These are phyloP conservation scores for Debaryomycetaceae sp. DNA, from an alignment of 1,139 yeast genomes.

Conservation along the genomic window DNA sequence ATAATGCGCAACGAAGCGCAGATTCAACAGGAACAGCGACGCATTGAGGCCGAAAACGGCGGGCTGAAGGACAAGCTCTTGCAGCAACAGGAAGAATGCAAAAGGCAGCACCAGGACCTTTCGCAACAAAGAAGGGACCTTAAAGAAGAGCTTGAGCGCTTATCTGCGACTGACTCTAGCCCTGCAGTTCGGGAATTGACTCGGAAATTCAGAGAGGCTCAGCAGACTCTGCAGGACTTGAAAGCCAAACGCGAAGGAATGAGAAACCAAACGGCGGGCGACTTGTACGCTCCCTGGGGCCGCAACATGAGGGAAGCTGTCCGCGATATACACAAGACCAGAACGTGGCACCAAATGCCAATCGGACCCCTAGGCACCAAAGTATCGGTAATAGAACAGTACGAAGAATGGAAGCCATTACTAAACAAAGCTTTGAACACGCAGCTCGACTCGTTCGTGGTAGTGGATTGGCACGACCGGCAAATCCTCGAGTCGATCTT, in stretches of 20 bases:
- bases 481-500: slow-evolving; percentile 34
- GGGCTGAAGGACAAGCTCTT: slow-evolving; percentile 23
- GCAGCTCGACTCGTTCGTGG: slow-evolving; percentile 56
- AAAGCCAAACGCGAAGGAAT: slow-evolving; percentile 9
- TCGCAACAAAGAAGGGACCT: slow-evolving; percentile 8
- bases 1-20: slow-evolving; percentile 12
- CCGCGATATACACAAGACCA: slow-evolving; percentile 23
- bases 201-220: slow-evolving; percentile 5
- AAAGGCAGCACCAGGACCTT: slow-evolving; percentile 6
- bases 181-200: slow-evolving; percentile 1
- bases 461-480: slow-evolving; percentile 53
- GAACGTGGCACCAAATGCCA: slow-evolving; percentile 40
- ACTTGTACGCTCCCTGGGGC: slow-evolving; percentile 39
- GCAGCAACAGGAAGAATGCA: slow-evolving; percentile 7
- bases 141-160: slow-evolving; percentile 9
- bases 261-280: slow-evolving; percentile 3
- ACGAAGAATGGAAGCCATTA: slow-evolving; percentile 48
- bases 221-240: slow-evolving; percentile 8
- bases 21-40: slow-evolving; percentile 19
- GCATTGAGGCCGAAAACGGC: slow-evolving; percentile 28
- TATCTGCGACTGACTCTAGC: slow-evolving; percentile 2
- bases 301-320: slow-evolving; percentile 29
- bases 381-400: slow-evolving; percentile 46
- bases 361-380: slow-evolving; percentile 78
- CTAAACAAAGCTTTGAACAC: slow-evolving; percentile 42